Evolutionary conservation across 345 rosid genomes (phyloP).

Genomic region (Eucalyptus marginata): DNA sequence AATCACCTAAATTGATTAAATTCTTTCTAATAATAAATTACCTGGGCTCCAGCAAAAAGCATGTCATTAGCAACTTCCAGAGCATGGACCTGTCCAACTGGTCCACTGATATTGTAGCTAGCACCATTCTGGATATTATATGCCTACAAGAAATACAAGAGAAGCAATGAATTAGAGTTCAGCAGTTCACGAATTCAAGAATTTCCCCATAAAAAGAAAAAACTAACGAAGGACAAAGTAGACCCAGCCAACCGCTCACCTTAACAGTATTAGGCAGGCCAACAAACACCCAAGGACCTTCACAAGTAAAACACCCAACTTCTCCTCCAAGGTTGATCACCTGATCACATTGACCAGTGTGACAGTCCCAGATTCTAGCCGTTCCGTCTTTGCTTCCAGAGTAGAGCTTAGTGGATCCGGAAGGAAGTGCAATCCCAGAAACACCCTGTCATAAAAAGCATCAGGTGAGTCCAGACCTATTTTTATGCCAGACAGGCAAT

Average conservation of each 20-base stretch:
- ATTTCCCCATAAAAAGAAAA: neutral
- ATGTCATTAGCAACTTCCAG: conserved; percentile 17
- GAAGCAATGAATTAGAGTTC: neutral
- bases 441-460: conserved; percentile 5
- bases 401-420: conserved; percentile 42
- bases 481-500: neutral
- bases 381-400: conserved; percentile 43
- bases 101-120: conserved; percentile 18
- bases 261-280: conserved; percentile 43
- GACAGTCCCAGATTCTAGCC: conserved; percentile 37
- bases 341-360: conserved; percentile 24
- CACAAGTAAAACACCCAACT: conserved; percentile 35
- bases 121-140: conserved; percentile 24
- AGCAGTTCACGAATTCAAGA: neutral
- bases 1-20: neutral
- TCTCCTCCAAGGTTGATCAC: conserved; percentile 19
- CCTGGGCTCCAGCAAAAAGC: conserved; percentile 58
- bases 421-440: conserved; percentile 38
- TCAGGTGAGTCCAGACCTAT: neutral
- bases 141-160: conserved; percentile 17
- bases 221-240: neutral
- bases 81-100: conserved; percentile 35
- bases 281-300: conserved; percentile 51
- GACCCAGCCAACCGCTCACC: conserved; percentile 1
- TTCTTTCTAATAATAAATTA: neutral